A percentile compares a stretch with the other conserved stretches of the same genome.
These are phyloP conservation scores for Gynochthodes officinalis DNA, from an alignment of 257 asterid species.

Conservation along the genomic window DNA sequence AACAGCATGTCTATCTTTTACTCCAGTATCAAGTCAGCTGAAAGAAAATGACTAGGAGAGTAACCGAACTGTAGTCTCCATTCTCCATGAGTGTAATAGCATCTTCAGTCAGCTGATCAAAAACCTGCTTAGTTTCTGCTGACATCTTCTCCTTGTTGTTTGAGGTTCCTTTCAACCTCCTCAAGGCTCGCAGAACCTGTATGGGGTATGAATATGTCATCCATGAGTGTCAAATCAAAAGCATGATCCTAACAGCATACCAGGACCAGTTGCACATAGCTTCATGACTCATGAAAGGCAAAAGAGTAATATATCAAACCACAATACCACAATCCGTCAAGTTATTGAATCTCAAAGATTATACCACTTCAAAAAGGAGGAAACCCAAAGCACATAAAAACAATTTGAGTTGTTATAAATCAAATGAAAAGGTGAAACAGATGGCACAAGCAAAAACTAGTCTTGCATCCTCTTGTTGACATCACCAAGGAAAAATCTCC, in stretches of 20 bases:
- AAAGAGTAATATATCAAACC: neutral
- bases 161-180: conserved; percentile 88
- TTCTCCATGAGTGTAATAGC: conserved; percentile 86
- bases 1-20: neutral
- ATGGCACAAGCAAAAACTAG: neutral
- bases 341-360: neutral
- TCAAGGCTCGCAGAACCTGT: conserved; percentile 85
- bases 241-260: neutral
- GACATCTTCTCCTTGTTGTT: conserved; percentile 84
- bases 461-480: neutral
- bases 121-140: conserved; percentile 59
- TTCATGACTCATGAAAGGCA: neutral
- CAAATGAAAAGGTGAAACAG: too few relatives aligned
- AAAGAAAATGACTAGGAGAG: conserved; percentile 2
- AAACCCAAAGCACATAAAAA: neutral
- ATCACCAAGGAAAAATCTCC: neutral
- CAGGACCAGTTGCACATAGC: neutral
- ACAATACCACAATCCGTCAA: neutral
- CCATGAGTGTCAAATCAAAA: neutral
- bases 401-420: too few relatives aligned
- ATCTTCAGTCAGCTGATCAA: conserved; percentile 97
- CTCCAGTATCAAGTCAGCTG: conserved; percentile 3
- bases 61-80: conserved; percentile 83
- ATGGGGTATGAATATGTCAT: conserved; percentile 7
- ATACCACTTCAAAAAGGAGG: neutral